Evolutionary conservation across 1,284 basidiomycete species (phyloP).

Genomic region (Laetiporus sulphureus): DNA sequence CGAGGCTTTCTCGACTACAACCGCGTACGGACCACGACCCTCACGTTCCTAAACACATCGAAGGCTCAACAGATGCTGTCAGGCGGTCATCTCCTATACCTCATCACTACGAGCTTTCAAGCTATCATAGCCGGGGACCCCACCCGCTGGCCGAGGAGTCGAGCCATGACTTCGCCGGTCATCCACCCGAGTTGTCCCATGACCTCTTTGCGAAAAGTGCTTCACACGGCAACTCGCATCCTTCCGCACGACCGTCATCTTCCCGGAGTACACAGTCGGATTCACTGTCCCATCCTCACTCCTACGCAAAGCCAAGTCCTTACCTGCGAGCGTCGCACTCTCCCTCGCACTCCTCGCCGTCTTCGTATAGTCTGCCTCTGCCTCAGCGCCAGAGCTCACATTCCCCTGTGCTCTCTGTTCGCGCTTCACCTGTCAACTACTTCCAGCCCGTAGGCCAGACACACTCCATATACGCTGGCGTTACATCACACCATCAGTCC

Average conservation of each 20-base stretch:
- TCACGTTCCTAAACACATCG: conserved; percentile 6
- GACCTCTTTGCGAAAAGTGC: too few species aligned
- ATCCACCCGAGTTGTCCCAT: conserved; percentile 10
- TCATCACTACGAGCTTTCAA: conserved; percentile 10
- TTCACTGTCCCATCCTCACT: conserved; percentile 8
- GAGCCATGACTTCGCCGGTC: conserved; percentile 9
- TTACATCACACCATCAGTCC: too few species aligned
- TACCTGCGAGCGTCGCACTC: conserved; percentile 10
- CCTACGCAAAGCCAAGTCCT: conserved; percentile 8
- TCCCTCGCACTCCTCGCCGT: conserved; percentile 12
- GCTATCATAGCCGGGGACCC: conserved; percentile 14
- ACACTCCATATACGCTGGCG: too few species aligned
- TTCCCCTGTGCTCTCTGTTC: conserved; percentile 13
- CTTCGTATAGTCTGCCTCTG: conserved; percentile 5
- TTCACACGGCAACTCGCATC: too few species aligned
- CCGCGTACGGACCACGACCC: background rate
- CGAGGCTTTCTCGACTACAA: conserved; percentile 1
- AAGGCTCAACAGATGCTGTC: conserved; percentile 7
- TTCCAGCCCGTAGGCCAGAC: too few species aligned
- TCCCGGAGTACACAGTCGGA: conserved; percentile 14
- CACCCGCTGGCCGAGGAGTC: conserved; percentile 12
- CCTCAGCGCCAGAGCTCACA: conserved; percentile 10
- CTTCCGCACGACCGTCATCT: conserved; percentile 12
- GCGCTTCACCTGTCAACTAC: conserved; percentile 13
- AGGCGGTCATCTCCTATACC: conserved; percentile 8